Percentiles rank a stretch among this genome's conserved stretches.
phyloP scores from a whole-genome alignment of 2,329 filamentous ascomycete genomes.

The Piedraia hortae region DNA sequence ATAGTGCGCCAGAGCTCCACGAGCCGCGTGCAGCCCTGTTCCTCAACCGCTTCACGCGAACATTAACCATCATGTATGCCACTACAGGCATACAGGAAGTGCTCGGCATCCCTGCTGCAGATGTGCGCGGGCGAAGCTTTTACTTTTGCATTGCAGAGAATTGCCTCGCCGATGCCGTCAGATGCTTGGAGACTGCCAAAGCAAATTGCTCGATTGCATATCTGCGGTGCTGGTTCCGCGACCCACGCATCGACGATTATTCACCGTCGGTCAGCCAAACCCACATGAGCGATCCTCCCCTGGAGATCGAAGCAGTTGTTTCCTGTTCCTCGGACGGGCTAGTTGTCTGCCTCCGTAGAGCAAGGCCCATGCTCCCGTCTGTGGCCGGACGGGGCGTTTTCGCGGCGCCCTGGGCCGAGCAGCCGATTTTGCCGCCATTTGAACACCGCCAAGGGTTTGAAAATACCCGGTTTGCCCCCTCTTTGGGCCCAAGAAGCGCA shows the following conservation, averaged over 20 bases:
- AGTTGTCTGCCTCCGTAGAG: slow-evolving; percentile 51
- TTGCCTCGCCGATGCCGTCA: slow-evolving; percentile 48
- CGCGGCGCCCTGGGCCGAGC: slow-evolving; percentile 50
- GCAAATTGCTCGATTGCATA: slow-evolving; percentile 80
- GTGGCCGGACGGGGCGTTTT: slow-evolving; percentile 40
- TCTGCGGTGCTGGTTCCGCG: slow-evolving; percentile 57
- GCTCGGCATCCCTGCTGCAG: slow-evolving; percentile 40
- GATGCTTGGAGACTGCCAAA: slow-evolving; percentile 60
- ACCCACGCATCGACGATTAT: slow-evolving; percentile 31
- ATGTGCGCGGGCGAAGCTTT: slow-evolving; percentile 52
- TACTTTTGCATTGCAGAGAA: slow-evolving; percentile 65
- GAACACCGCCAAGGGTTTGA: slow-evolving; percentile 11
- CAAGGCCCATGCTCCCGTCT: slow-evolving; percentile 42
- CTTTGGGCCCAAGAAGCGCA: slow-evolving; percentile 11
- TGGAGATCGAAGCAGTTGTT: slow-evolving; percentile 70
- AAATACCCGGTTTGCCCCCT: slow-evolving; percentile 12
- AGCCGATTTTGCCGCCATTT: slow-evolving; percentile 27
- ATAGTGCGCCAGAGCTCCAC: slow-evolving; percentile 28
- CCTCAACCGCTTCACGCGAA: slow-evolving; percentile 61
- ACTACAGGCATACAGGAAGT: slow-evolving; percentile 52
- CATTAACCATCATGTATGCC: slow-evolving; percentile 62
- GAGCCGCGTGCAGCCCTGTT: slow-evolving; percentile 67
- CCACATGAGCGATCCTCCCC: slow-evolving; percentile 22
- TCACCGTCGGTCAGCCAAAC: slow-evolving; percentile 15
- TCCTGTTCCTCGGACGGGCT: slow-evolving; percentile 74